A percentile compares a stretch with the other conserved stretches of the same genome.
These are phyloP conservation scores for Metarhizium album DNA, from an alignment of 2,329 filamentous ascomycete genomes.

Conservation along the genomic window DNA sequence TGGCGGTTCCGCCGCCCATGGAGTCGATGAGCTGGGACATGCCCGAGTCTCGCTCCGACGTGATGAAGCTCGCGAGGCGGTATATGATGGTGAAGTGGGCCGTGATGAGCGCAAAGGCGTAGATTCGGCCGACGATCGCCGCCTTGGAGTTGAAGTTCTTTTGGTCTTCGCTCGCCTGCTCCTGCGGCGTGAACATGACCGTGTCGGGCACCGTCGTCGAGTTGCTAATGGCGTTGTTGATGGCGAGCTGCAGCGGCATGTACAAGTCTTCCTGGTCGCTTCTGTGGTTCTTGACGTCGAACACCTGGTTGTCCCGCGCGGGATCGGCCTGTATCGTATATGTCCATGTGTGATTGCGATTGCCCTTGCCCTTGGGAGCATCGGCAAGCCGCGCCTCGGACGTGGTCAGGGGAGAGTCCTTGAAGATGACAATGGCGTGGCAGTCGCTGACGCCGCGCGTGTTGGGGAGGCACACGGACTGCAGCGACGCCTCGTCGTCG, in stretches of 20 bases:
- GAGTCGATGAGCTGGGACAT: slow-evolving; percentile 22
- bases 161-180: slow-evolving; percentile 6
- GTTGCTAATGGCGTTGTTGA: slow-evolving; percentile 21
- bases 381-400: neutral
- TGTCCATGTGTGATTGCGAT: slow-evolving; percentile 17
- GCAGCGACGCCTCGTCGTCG: slow-evolving; percentile 11
- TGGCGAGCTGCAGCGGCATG: slow-evolving; percentile 22
- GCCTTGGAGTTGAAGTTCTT: slow-evolving; percentile 1
- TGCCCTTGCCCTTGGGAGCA: neutral
- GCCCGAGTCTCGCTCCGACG: slow-evolving; percentile 20
- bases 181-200: slow-evolving; percentile 11
- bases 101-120: slow-evolving; percentile 15
- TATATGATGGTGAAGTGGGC: slow-evolving; percentile 13
- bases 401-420: slow-evolving; percentile 18
- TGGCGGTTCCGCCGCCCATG: slow-evolving; percentile 32
- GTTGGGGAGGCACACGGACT: slow-evolving; percentile 13
- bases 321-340: slow-evolving; percentile 18
- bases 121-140: slow-evolving; percentile 9
- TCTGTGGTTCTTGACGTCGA: slow-evolving; percentile 31
- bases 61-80: slow-evolving; percentile 13
- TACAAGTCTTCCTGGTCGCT: slow-evolving; percentile 14
- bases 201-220: slow-evolving; percentile 10
- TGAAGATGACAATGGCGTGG: slow-evolving; percentile 18
- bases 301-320: slow-evolving; percentile 27
- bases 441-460: slow-evolving; percentile 18